A percentile compares a stretch with the other conserved stretches of the same genome.
Conservation (phyloP, 2,329 filamentous ascomycete species). For the Leptographium radiaticola region DNA sequence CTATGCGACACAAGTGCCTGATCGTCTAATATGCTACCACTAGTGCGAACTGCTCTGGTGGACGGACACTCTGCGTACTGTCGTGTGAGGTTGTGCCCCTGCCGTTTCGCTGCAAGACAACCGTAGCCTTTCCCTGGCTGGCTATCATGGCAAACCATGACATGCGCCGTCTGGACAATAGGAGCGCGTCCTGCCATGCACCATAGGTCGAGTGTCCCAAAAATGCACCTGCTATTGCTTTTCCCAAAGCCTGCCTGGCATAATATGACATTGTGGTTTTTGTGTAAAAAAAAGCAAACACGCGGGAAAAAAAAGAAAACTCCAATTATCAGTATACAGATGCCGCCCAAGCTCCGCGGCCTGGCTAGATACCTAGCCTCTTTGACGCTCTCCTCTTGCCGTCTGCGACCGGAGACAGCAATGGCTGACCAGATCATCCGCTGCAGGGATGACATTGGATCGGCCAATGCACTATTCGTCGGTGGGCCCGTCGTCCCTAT, state of each 20-base stretch:
- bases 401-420: neutral
- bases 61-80: neutral
- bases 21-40: neutral
- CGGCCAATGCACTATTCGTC: neutral
- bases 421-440: neutral
- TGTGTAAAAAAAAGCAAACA: neutral
- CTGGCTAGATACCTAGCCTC: neutral
- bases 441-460: neutral
- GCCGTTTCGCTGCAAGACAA: too few relatives aligned
- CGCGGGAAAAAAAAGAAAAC: neutral
- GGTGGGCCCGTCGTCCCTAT: neutral
- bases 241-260: neutral
- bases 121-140: too few relatives aligned
- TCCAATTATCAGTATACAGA: slow-evolving; percentile 3
- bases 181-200: neutral
- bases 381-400: neutral
- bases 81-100: too few relatives aligned
- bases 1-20: neutral
- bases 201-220: neutral
- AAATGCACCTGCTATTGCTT: neutral
- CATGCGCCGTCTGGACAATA: neutral
- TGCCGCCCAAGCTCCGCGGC: neutral
- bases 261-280: neutral
- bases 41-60: neutral
- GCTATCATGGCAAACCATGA: neutral